Base-by-base conservation (phyloP, 2,329 filamentous ascomycete species). In the Aspergillus novoparasiticus region DNA sequence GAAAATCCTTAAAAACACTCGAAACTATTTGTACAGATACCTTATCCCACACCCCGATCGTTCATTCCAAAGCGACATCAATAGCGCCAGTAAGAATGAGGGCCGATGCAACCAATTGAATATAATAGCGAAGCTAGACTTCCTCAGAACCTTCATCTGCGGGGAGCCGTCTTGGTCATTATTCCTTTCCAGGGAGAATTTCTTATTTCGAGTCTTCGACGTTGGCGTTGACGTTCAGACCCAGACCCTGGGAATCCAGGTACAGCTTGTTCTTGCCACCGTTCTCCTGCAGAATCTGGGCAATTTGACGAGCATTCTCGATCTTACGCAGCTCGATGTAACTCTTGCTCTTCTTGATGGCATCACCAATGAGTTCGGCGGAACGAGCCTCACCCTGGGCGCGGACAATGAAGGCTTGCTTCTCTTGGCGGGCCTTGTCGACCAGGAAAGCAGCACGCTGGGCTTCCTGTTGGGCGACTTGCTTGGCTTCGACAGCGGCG, bases 321-420 rank as follows among this genome's bases (percentile, higher is more conserved):
- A 99, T 96, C 86, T 96, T 95, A 83, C 96, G 92, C 76, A 99
- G 87, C 81, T 98, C 95, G 68, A 99, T 88, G 79, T 99, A 99
- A 69, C 93, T 91, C 83, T 94, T 91, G 84, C 87, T 96, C 90
- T 98, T 99, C 92, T 98, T 99, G 89, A 99, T 96, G 66, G 95
- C 95, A 59, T 99, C 95, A 81, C 95, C 95, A 75, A 99, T 97
- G 68, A 99, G 89, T 83, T 99, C 94, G 54, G 95, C 95, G 45
- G 95, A 98, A 69, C 95, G 92, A 57, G 95, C 95, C 84, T 99
- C 95, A 93, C 95, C 95, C 88, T 98, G 95, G 4, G 95, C 95
- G 82, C 93, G 93, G 76, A 99, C 95, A 61, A 99, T 93, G 84
- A 94, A 97, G 73, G 95, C 95, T 83, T 99, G 95, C 86, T 99